phyloP scores from a whole-genome alignment of 1,284 basidiomycete species.

The Takashimella tepidaria region DNA sequence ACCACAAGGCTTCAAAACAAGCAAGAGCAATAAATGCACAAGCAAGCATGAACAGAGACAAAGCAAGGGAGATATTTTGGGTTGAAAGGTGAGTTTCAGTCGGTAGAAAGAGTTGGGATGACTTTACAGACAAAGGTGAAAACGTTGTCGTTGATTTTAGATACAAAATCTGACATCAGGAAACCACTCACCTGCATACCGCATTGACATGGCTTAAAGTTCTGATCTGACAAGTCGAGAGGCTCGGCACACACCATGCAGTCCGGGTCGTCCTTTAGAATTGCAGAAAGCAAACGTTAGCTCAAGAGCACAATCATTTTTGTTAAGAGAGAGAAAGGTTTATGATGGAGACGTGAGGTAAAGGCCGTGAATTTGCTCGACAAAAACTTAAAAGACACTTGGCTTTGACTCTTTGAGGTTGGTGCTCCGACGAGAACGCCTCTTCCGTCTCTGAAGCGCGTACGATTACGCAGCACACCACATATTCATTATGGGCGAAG shows the following conservation, averaged over 20 bases:
- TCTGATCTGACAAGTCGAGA: slow-evolving; percentile 97
- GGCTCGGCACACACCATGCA: slow-evolving; percentile 98
- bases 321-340: background rate
- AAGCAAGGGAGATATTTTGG: background rate
- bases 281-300: slow-evolving; percentile 4
- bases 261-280: slow-evolving; percentile 82
- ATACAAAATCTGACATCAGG: background rate
- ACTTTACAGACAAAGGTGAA: background rate
- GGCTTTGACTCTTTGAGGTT: too few species aligned
- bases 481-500: too few species aligned
- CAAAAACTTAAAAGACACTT: too few species aligned
- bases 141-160: background rate
- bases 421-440: too few species aligned
- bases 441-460: too few species aligned
- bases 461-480: too few species aligned
- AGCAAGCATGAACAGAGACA: background rate
- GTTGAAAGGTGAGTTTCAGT: background rate
- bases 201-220: slow-evolving; percentile 99
- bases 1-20: background rate
- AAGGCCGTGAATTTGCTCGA: background rate
- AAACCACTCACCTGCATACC: slow-evolving; percentile 91
- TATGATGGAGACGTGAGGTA: background rate
- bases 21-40: background rate
- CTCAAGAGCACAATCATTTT: background rate
- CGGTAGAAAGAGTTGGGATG: background rate